Base-by-base conservation (phyloP, 2,329 filamentous ascomycete species). In the Monilinia vaccinii-corymbosi region DNA sequence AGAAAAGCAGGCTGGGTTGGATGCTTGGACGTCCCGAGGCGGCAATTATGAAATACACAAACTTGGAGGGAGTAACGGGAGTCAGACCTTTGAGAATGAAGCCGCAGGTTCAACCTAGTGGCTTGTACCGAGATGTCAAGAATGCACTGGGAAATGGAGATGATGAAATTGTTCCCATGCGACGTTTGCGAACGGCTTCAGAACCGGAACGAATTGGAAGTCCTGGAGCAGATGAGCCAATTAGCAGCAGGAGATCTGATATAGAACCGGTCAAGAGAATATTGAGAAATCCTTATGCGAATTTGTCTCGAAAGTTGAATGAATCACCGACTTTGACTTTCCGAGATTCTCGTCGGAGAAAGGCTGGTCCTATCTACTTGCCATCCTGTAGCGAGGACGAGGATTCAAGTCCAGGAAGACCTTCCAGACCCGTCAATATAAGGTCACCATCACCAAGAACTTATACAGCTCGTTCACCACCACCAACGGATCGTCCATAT, bases 401-500 rank as follows among this genome's bases (percentile, higher is more conserved):
- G 23, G 3, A 32, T 23, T 10, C 25, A 23, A 55, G 5, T 13
- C 13, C 38, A 23, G 45, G n/a, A 32, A 44, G 38, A 11, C 7
- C 21, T 18, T 55, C 23, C n/a, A 44, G 18, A 8, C n/a, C 28
- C 21, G 13, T 23, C 38, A 13, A 45, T 44, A 44, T 8, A 11
- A 21, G 38, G 45, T 44, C n/a, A 4, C 51, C 28, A 34, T 36
- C 53, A 16, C 31, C 28, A 13, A 38, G 7, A 23, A 3, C 11
- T 21, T 23, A 8, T 25, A 10, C 38, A 34, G 10, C 32, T 23
- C 56, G 38, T 36, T 25, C 34, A 11, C 56, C 40, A 2, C 56
- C 56, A 7, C 48, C 56, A 4, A 53, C 18, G 28, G 32, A 59
- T 31, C 56, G 56, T 34, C 56, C 56, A 32, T 59, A 59, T 52